Conservation (phyloP, 176 grass and related monocot genomes). For the Elymus sibiricus region DNA sequence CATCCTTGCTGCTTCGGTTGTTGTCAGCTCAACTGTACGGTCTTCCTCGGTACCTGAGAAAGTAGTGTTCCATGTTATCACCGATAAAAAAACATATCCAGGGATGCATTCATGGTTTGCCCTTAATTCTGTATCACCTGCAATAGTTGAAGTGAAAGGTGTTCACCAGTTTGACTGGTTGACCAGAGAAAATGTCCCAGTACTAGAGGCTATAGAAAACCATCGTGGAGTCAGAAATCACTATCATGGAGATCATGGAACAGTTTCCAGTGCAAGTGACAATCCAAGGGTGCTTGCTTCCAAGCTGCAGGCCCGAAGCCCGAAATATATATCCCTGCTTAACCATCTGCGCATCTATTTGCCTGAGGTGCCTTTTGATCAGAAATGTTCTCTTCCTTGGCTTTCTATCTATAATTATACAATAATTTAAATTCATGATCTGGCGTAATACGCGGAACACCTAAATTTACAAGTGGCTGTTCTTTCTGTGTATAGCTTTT, state of each 20-base stretch:
- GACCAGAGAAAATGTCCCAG: constrained; percentile 92
- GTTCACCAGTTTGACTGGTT: constrained; percentile 96
- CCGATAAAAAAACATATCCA: constrained; percentile 94
- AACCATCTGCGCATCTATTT: constrained; percentile 98
- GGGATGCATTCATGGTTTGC: constrained; percentile 99
- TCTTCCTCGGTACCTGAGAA: constrained; percentile 63
- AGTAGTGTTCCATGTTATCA: constrained; percentile 92
- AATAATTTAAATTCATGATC: neutral
- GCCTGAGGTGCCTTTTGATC: constrained; percentile 69
- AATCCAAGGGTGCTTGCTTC: constrained; percentile 87
- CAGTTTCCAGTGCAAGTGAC: constrained; percentile 56
- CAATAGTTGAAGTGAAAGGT: constrained; percentile 90
- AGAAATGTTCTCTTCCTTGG: constrained; percentile 7
- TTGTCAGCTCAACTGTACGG: constrained; percentile 71
- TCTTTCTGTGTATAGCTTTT: constrained; percentile 7
- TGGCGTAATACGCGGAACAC: neutral
- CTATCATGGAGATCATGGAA: constrained; percentile 83
- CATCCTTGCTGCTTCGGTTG: constrained; percentile 88
- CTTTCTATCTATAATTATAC: constrained; percentile 8
- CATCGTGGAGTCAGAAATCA: constrained; percentile 77
- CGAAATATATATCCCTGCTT: constrained; percentile 90
- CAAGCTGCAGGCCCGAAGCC: constrained; percentile 89
- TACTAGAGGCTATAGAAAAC: constrained; percentile 91
- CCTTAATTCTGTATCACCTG: constrained; percentile 79
- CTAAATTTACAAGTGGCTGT: neutral